These are phyloP conservation scores for Trapa incisa DNA, from an alignment of 345 rosid genomes.

Conservation along the genomic window DNA sequence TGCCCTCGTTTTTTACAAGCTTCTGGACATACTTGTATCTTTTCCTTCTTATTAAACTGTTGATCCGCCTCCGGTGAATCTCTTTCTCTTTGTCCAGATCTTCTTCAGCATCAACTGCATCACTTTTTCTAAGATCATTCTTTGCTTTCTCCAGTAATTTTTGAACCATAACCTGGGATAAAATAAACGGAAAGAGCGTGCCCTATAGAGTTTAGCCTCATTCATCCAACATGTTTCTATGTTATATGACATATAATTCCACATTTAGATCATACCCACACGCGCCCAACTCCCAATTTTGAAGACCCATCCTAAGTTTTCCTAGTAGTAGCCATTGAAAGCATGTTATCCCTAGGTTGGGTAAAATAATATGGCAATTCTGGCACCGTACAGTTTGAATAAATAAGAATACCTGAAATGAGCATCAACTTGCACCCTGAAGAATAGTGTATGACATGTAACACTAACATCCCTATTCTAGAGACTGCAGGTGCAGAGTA, in stretches of 20 bases:
- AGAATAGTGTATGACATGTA: not conserved
- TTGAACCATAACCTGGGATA: slow-evolving; percentile 62
- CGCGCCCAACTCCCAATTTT: not conserved
- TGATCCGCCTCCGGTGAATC: slow-evolving; percentile 59
- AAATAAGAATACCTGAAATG: not conserved
- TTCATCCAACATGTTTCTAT: not conserved
- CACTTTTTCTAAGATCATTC: slow-evolving; percentile 33
- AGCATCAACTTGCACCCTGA: not conserved
- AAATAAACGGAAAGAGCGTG: not conserved
- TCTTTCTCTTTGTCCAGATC: slow-evolving; percentile 40
- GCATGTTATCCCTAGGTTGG: not conserved
- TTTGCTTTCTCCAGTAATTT: slow-evolving; percentile 62
- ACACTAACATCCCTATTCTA: too few relatives aligned
- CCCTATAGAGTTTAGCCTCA: not conserved
- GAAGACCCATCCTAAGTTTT: not conserved
- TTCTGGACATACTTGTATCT: slow-evolving; percentile 51
- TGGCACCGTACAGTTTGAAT: not conserved
- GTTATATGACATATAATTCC: not conserved
- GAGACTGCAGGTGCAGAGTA: not conserved
- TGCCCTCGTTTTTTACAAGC: slow-evolving; percentile 55
- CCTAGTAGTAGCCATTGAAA: not conserved
- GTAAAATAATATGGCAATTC: not conserved
- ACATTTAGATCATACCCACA: not conserved
- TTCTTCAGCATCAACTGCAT: slow-evolving; percentile 29
- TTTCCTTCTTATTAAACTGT: slow-evolving; percentile 60